A percentile compares a stretch with the other conserved stretches of the same genome.
Conservation (phyloP, 768 basidiomycete species). For the Multifurca ochricompacta region DNA sequence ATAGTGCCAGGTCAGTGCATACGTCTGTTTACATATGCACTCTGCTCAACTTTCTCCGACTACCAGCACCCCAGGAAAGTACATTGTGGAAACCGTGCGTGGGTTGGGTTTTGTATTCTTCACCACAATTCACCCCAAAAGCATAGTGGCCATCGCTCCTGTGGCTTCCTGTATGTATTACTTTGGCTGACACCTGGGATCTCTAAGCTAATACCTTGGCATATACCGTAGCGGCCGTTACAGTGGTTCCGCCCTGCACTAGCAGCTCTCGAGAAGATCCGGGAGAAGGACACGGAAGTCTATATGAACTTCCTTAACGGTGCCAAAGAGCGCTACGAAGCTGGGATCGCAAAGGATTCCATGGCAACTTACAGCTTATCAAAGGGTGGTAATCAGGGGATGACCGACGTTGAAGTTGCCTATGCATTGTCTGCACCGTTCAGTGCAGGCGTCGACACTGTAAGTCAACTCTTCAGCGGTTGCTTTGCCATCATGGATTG, state of each 20-base stretch:
- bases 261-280: not conserved
- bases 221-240: not conserved
- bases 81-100: constrained; percentile 6
- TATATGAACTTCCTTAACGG: not conserved
- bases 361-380: constrained; percentile 6
- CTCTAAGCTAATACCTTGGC: too few species aligned
- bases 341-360: constrained; percentile 4
- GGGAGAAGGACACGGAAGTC: not conserved
- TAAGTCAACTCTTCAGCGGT: not conserved
- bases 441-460: constrained; percentile 15
- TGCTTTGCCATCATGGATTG: not conserved
- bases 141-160: constrained; percentile 4
- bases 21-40: not conserved
- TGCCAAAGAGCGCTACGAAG: not conserved
- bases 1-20: not conserved
- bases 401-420: constrained; percentile 6
- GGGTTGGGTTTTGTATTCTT: not conserved
- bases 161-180: constrained; percentile 8
- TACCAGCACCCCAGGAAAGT: not conserved
- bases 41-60: not conserved
- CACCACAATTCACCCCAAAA: not conserved
- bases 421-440: constrained; percentile 12
- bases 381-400: not conserved
- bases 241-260: constrained; percentile 15
- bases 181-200: not conserved